Conservation (phyloP, 1,284 basidiomycete genomes). For the Ustilago curta region DNA sequence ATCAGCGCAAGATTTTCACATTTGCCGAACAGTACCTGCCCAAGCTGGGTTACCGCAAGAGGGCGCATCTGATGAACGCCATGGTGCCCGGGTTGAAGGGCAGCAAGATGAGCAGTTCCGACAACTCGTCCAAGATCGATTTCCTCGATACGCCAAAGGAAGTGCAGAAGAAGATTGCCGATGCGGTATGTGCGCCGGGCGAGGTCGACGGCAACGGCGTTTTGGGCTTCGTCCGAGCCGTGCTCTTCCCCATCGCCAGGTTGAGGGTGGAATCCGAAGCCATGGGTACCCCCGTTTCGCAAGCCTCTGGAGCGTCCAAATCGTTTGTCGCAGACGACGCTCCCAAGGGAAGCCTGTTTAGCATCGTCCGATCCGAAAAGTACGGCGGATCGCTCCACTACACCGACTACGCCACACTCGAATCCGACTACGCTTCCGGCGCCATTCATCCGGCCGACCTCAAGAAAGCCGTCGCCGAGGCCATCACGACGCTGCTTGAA, state of each 20-base stretch:
- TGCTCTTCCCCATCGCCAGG: conserved; percentile 83
- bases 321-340: conserved; percentile 72
- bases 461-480: conserved; percentile 82
- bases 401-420: conserved; percentile 76
- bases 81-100: conserved; percentile 97
- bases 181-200: conserved; percentile 89
- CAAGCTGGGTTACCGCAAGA: conserved; percentile 90
- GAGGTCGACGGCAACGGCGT: conserved; percentile 90
- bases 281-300: conserved; percentile 39
- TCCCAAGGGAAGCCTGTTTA: conserved; percentile 85
- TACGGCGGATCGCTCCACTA: conserved; percentile 88
- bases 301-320: conserved; percentile 28
- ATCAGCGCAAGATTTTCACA: conserved; percentile 99
- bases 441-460: conserved; percentile 90
- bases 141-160: conserved; percentile 89
- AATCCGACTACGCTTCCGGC: conserved; percentile 82
- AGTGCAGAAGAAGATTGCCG: conserved; percentile 89
- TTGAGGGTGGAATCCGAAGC: conserved; percentile 51
- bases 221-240: conserved; percentile 86
- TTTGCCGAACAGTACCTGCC: conserved; percentile 96
- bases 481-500: conserved; percentile 81
- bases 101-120: conserved; percentile 99
- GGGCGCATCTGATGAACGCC: conserved; percentile 96
- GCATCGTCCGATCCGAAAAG: conserved; percentile 80
- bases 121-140: conserved; percentile 96